Evolutionary conservation across 2,329 filamentous ascomycete species (phyloP).

Genomic region (Biscogniauxia marginata): DNA sequence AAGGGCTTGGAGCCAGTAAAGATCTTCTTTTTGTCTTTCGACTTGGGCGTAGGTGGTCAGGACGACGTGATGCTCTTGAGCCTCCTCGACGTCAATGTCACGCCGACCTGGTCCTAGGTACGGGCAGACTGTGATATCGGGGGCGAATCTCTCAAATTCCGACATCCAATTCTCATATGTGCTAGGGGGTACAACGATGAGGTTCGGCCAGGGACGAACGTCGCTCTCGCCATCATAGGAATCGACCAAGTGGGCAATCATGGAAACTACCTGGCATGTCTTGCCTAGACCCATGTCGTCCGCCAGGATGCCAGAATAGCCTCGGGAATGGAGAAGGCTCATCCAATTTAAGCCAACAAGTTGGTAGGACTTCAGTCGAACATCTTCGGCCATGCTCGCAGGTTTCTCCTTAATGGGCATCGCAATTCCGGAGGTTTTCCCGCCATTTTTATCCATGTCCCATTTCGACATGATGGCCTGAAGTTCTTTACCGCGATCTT

Average conservation of each 20-base stretch:
- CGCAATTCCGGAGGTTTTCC: slow-evolving; percentile 32
- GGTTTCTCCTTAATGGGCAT: slow-evolving; percentile 64
- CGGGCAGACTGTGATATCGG: slow-evolving; percentile 70
- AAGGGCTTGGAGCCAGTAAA: slow-evolving; percentile 49
- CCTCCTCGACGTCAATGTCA: slow-evolving; percentile 62
- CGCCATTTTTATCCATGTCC: slow-evolving; percentile 34
- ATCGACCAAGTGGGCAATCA: slow-evolving; percentile 80
- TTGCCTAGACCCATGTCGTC: slow-evolving; percentile 98
- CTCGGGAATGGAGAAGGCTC: slow-evolving; percentile 73
- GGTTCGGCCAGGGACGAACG: slow-evolving; percentile 61
- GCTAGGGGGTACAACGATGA: slow-evolving; percentile 89
- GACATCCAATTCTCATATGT: slow-evolving; percentile 94
- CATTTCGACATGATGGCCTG: slow-evolving; percentile 28
- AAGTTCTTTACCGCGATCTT: slow-evolving; percentile 43
- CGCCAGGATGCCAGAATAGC: slow-evolving; percentile 85
- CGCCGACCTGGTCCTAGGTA: slow-evolving; percentile 60
- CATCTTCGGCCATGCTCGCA: slow-evolving; percentile 69
- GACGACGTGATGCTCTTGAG: slow-evolving; percentile 63
- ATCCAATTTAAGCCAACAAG: slow-evolving; percentile 95
- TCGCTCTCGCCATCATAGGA: slow-evolving; percentile 43
- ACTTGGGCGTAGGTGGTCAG: slow-evolving; percentile 62
- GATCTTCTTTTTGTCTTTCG: slow-evolving; percentile 46
- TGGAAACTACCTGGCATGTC: slow-evolving; percentile 93
- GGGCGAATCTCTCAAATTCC: slow-evolving; percentile 87
- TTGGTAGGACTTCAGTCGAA: slow-evolving; percentile 89